Percentiles rank a stretch among this genome's conserved stretches.
phyloP scores from a whole-genome alignment of 202 grass and related monocot genomes.

The Digitaria exilis region DNA sequence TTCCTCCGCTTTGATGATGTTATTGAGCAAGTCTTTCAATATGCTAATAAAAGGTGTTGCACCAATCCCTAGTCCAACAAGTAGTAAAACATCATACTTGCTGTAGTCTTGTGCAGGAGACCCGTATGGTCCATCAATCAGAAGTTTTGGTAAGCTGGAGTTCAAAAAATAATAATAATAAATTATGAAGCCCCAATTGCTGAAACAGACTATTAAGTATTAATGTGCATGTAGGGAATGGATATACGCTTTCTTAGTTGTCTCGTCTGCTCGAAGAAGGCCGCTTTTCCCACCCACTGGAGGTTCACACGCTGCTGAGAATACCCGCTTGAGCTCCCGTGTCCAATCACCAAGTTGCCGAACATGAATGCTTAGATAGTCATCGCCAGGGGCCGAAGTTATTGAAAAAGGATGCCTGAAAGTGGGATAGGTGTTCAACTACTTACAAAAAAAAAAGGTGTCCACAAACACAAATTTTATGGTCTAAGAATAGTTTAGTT shows the following conservation, averaged over 20 bases:
- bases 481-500: slow-evolving; percentile 11
- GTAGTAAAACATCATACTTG: slow-evolving; percentile 91
- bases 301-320: slow-evolving; percentile 87
- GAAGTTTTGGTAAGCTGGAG: slow-evolving; percentile 82
- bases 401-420: slow-evolving; percentile 99
- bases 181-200: slow-evolving; percentile 19
- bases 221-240: slow-evolving; percentile 21
- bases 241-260: slow-evolving; percentile 71
- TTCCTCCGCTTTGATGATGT: slow-evolving; percentile 88
- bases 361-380: slow-evolving; percentile 97
- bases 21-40: slow-evolving; percentile 92
- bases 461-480: not conserved
- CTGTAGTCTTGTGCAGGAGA: slow-evolving; percentile 89
- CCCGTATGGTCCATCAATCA: slow-evolving; percentile 94
- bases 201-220: slow-evolving; percentile 18
- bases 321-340: slow-evolving; percentile 76
- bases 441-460: not conserved
- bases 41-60: slow-evolving; percentile 97
- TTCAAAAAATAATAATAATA: slow-evolving; percentile 9
- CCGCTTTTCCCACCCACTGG: slow-evolving; percentile 84
- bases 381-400: slow-evolving; percentile 90
- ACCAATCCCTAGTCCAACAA: slow-evolving; percentile 90
- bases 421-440: slow-evolving; percentile 21
- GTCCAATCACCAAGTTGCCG: slow-evolving; percentile 97
- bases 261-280: slow-evolving; percentile 87